Evolutionary conservation across 2,329 filamentous ascomycete genomes (phyloP).

Genomic region (Ascosphaera pollenicola): DNA sequence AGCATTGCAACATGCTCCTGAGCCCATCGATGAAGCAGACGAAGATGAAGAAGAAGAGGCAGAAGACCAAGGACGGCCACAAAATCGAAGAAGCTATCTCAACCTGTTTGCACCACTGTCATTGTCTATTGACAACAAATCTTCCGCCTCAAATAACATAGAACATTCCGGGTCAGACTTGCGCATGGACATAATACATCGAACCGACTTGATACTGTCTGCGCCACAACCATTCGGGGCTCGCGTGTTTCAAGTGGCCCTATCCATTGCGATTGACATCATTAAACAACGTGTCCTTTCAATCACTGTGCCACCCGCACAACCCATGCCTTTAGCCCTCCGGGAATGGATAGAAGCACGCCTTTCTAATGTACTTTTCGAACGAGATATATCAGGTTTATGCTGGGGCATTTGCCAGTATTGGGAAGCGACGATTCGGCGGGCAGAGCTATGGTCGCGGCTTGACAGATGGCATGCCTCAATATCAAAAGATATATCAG

Average conservation of each 20-base stretch:
- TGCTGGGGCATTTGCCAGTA: constrained; percentile 21
- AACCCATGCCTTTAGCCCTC: constrained; percentile 9
- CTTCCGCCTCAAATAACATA: not conserved
- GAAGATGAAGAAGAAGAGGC: too few species aligned
- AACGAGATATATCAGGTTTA: constrained; percentile 18
- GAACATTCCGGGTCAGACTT: constrained; percentile 2
- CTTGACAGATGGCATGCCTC: constrained; percentile 1
- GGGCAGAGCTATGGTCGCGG: constrained; percentile 16
- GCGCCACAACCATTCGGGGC: constrained; percentile 16
- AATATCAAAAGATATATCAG: too few species aligned
- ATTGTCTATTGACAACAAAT: constrained; percentile 20
- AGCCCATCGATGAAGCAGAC: not conserved
- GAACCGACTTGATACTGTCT: constrained; percentile 15
- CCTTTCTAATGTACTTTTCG: constrained; percentile 14
- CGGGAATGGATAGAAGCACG: constrained; percentile 15
- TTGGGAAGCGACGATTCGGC: constrained; percentile 18
- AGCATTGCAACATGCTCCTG: constrained; percentile 7
- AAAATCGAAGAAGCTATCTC: constrained; percentile 44
- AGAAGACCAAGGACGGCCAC: constrained; percentile 10
- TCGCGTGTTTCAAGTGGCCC: constrained; percentile 12
- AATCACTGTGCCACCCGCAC: constrained; percentile 9
- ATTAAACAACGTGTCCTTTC: constrained; percentile 15
- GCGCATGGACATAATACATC: constrained; percentile 10
- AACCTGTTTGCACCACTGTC: constrained; percentile 48
- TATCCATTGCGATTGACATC: constrained; percentile 15